These are phyloP conservation scores for Ligustrum vulgare DNA, from an alignment of 257 asterid species.

Conservation along the genomic window DNA sequence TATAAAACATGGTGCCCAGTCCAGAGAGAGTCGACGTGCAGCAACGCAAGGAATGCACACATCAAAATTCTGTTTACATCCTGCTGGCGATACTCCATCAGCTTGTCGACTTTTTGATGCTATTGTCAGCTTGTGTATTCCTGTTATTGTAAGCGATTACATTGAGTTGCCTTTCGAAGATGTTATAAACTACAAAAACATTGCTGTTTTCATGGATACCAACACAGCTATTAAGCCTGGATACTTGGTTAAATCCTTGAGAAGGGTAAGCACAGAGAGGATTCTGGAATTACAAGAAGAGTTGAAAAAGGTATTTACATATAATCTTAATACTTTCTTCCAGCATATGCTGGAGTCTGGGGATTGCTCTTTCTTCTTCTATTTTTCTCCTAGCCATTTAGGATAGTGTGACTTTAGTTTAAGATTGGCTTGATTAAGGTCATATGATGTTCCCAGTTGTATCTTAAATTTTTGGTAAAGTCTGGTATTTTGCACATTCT, in stretches of 20 bases:
- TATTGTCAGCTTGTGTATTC: constrained; percentile 87
- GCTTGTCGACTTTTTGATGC: constrained; percentile 99
- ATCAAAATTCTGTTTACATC: constrained; percentile 89
- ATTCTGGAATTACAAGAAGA: constrained; percentile 78
- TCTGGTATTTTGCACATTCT: too few species aligned
- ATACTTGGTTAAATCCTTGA: constrained; percentile 66
- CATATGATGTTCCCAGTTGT: too few species aligned
- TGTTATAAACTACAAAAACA: constrained; percentile 80
- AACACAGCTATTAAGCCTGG: constrained; percentile 69
- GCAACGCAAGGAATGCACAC: constrained; percentile 95
- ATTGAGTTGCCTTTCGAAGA: constrained; percentile 97
- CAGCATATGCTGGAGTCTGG: not conserved
- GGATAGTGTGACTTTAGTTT: too few species aligned
- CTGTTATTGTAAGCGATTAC: constrained; percentile 84
- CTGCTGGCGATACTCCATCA: constrained; percentile 99
- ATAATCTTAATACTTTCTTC: not conserved
- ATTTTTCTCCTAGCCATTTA: not conserved
- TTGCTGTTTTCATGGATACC: constrained; percentile 78
- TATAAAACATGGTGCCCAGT: constrained; percentile 90
- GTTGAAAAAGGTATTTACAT: constrained; percentile 59
- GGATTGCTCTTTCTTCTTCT: not conserved
- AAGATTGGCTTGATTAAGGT: too few species aligned
- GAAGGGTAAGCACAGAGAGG: constrained; percentile 48
- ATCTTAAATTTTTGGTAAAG: too few species aligned
- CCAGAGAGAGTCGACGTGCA: constrained; percentile 93